phyloP scores from a whole-genome alignment of 805 yeast species.

The Spathaspora passalidarum region DNA sequence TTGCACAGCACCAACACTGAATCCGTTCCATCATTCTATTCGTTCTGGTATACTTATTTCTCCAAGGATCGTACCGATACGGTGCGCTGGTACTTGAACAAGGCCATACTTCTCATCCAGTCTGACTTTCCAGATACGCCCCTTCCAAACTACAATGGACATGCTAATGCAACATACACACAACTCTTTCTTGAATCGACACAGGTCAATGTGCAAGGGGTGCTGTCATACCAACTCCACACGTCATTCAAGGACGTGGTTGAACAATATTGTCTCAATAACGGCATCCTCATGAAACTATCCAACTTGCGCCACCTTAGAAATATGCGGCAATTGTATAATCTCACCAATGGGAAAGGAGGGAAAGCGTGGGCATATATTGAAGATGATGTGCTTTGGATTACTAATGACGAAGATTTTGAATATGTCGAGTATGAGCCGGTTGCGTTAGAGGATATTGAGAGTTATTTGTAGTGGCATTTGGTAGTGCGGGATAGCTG shows the following conservation, averaged over 20 bases:
- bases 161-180: neutral
- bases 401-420: slow-evolving; percentile 12
- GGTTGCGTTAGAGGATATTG: slow-evolving; percentile 30
- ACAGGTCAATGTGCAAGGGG: slow-evolving; percentile 24
- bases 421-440: slow-evolving; percentile 36
- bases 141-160: slow-evolving; percentile 3
- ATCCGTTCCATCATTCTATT: neutral
- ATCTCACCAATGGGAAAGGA: slow-evolving; percentile 16
- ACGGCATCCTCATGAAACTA: slow-evolving; percentile 41
- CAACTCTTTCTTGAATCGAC: slow-evolving; percentile 1
- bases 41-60: neutral
- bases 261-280: slow-evolving; percentile 52
- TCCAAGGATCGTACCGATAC: neutral
- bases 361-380: slow-evolving; percentile 46
- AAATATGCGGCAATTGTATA: slow-evolving; percentile 31
- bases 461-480: neutral
- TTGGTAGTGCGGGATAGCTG: neutral
- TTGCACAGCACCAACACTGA: neutral
- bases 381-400: slow-evolving; percentile 65
- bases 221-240: slow-evolving; percentile 41
- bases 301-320: neutral
- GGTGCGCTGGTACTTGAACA: slow-evolving; percentile 21
- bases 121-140: slow-evolving; percentile 1
- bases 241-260: slow-evolving; percentile 65
- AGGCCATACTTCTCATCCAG: slow-evolving; percentile 12